Evolutionary conservation across 2,329 filamentous ascomycete species (phyloP), one percentile per base, ranked within the genome.

Genomic region (Podosphaera leucotricha): DNA sequence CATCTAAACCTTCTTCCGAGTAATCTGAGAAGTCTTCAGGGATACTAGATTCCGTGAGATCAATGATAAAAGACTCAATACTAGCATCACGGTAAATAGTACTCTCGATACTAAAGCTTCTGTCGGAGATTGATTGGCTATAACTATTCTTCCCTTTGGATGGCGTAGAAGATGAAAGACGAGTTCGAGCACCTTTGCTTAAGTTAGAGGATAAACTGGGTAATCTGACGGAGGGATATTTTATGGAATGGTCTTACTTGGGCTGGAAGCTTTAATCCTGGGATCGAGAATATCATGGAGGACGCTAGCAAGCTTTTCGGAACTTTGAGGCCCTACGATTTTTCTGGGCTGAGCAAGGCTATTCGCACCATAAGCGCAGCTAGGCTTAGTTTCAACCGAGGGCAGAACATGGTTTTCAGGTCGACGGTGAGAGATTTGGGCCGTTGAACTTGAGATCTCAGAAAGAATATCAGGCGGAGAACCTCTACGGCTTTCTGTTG

Each of bases 61-160:
- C 46, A 20, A 45, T 42, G 8, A 46, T 43, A 2, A 41, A 58
- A 47, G 45, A 53, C 47, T 44, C 51, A 21, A 66, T 45, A n/a
- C 49, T 50, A 22, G 61, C 59, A 26, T 57, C 47, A 1, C 49
- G 43, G 47, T 58, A 65, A 5, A 65, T 39, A 16, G 46, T 47
- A 41, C 56, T 60, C 44, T 65, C 63, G 10, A 57, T 53, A 10
- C 46, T 50, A 48, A 60, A 65, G 46, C 58, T 61, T 15, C 15
- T 15, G 15, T 40, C 39, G 24, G 39, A 20, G 11, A 38, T 10
- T 16, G 39, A n/a, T 28, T 26, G 7, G 3, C 21, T 6, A 10
- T 18, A n/a, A 18, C 20, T 26, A 13, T 16, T 26, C 26, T 45
- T 43, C 15, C 39, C 10, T 54, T 44, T 41, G 5, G 7, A 44